Percentiles rank a stretch among this genome's conserved stretches.
Evolutionary conservation across 345 rosid species (phyloP).

Genomic region (Litchi chinensis): DNA sequence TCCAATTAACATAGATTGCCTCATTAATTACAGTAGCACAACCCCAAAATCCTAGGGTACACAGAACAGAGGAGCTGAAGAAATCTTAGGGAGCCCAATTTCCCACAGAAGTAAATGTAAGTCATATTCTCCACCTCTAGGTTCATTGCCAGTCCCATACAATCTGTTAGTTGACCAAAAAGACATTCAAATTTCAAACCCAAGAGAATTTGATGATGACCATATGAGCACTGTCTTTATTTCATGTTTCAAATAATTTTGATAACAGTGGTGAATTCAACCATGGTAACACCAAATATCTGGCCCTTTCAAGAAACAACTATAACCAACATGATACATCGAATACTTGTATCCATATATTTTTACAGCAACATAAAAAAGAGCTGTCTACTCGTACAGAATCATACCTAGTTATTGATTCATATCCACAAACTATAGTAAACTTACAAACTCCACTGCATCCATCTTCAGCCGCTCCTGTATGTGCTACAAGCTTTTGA

Average conservation of each 20-base stretch:
- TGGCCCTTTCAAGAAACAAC: not conserved
- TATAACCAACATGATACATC: not conserved
- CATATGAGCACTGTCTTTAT: not conserved
- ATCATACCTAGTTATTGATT: not conserved
- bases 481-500: not conserved
- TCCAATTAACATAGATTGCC: too few relatives aligned
- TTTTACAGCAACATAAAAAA: not conserved
- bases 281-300: not conserved
- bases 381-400: not conserved
- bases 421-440: not conserved
- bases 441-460: not conserved
- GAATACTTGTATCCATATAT: not conserved
- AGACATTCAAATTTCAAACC: not conserved
- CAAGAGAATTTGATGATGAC: not conserved
- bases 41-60: too few relatives aligned
- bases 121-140: not conserved
- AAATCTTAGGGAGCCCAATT: too few relatives aligned
- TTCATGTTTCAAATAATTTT: not conserved
- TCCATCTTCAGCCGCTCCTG: slow-evolving; percentile 2
- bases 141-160: not conserved
- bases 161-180: not conserved
- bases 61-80: too few relatives aligned
- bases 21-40: too few relatives aligned
- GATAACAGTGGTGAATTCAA: not conserved
- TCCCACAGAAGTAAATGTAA: not conserved